Evolutionary conservation across 306 rosid species (phyloP).

Genomic region (Fragaria nilgerrensis): DNA sequence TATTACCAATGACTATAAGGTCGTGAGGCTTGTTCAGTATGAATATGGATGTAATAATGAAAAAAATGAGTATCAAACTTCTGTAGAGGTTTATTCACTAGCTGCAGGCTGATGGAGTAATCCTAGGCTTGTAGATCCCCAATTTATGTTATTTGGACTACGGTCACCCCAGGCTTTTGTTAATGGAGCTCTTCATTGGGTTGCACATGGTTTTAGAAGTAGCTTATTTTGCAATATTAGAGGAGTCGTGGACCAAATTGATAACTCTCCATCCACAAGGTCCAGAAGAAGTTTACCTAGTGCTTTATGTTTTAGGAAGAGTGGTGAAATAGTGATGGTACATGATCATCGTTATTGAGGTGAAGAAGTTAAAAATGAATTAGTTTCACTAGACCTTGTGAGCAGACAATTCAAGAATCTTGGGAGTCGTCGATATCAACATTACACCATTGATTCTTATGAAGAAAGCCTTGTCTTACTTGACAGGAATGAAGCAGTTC

Average conservation of each 20-base stretch:
- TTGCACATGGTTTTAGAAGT: neutral
- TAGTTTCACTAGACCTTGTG: neutral
- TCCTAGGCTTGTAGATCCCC: neutral
- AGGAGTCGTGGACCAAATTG: neutral
- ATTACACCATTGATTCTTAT: neutral
- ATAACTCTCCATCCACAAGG: neutral
- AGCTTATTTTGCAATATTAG: neutral
- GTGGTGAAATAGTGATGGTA: neutral
- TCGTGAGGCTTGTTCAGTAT: neutral
- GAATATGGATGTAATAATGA: neutral
- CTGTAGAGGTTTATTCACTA: neutral
- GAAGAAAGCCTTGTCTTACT: neutral
- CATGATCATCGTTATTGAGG: neutral
- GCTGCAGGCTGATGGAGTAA: neutral
- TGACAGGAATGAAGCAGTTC: neutral
- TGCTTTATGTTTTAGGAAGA: slow-evolving; percentile 1
- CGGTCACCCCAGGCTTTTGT: neutral
- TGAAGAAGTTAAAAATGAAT: neutral
- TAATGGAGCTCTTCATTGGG: slow-evolving; percentile 5
- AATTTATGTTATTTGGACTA: neutral
- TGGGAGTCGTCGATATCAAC: neutral
- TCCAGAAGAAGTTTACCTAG: neutral
- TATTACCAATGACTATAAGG: neutral
- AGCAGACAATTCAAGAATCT: neutral
- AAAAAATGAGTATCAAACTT: neutral